Evolutionary conservation across 1,284 basidiomycete genomes (phyloP).

Genomic region (Ceratorhiza oryzae-sativae): DNA sequence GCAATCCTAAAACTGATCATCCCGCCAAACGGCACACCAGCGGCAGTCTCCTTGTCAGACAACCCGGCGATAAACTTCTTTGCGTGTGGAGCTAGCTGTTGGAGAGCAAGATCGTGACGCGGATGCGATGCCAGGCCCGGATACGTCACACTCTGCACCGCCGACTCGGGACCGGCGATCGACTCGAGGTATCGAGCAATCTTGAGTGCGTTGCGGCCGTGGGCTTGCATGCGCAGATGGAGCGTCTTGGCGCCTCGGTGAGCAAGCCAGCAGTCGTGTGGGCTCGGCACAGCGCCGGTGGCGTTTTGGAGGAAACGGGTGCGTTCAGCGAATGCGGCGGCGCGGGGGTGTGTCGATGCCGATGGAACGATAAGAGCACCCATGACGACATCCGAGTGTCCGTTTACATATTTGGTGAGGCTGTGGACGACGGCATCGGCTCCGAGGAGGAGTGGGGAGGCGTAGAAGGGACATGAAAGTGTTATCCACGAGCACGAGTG

Average conservation of each 20-base stretch:
- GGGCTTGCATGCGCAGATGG: conserved; percentile 83
- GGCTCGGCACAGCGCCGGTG: conserved; percentile 85
- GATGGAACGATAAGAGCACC: conserved; percentile 78
- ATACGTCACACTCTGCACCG: conserved; percentile 60
- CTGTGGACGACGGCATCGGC: conserved; percentile 83
- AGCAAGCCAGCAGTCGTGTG: conserved; percentile 91
- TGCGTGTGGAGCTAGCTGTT: conserved; percentile 69
- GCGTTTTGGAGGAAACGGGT: conserved; percentile 94
- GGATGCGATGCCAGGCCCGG: conserved; percentile 54
- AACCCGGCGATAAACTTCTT: conserved; percentile 49
- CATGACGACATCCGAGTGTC: conserved; percentile 92
- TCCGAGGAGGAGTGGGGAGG: conserved; percentile 84
- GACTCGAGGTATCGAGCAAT: conserved; percentile 74
- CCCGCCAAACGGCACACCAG: conserved; percentile 48
- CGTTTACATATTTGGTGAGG: conserved; percentile 92
- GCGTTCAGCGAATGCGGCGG: conserved; percentile 55
- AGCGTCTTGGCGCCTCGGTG: conserved; percentile 93
- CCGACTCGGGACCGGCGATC: conserved; percentile 49
- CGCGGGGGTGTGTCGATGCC: conserved; percentile 54
- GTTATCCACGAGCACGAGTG: conserved; percentile 87
- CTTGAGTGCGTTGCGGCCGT: conserved; percentile 82
- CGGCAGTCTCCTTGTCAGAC: conserved; percentile 35
- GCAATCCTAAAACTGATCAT: conserved; percentile 63
- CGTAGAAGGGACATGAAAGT: conserved; percentile 91
- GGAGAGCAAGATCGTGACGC: conserved; percentile 20